Evolutionary conservation across 73 alveolate genomes (phyloP), one percentile per base, ranked within the genome.

Genomic region (Stentor roeselii): DNA sequence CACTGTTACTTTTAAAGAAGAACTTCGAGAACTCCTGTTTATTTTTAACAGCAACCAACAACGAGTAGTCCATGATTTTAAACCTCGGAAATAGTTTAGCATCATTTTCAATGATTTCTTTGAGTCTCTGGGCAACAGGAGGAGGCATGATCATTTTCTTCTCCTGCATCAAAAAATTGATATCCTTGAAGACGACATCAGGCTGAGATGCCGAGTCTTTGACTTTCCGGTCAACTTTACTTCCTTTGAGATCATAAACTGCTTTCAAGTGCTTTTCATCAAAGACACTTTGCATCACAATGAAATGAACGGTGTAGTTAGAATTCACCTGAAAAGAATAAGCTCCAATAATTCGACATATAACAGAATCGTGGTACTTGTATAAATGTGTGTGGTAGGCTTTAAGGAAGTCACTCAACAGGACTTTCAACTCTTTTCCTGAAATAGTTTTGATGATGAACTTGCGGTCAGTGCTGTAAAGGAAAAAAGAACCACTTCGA

Each of bases 1-100:
- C 41, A n/a, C 0, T n/a, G 41, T 27, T 1, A 40, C 80, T 67
- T 67, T 0, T 32, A 67, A 21, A 67, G 34, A 30, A 67, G n/a
- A 30, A 21, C 80, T 50, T 50, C 67, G 67, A 50, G 21, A 11
- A 50, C 67, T 50, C 67, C 21, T 50, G 30, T 11, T 34, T 32
- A 21, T n/a, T 32, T 34, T 21, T 32, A 2, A 67, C 37, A 1
- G 41, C 80, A 2, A 67, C 41, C 1, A 67, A 40, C 80, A 67
- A 67, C 34, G 80, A 67, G 34, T 67, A 67, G 34, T 67, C 80
- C 80, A 67, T 67, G 34, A 67, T 67, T 21, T 67, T 34, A 21
- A 30, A 32, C 41, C 34, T 67, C n/a, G 42, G 21, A 2, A 67
- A 67, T 21, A 67, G 80, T 32, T 67, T 21, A 27, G 34, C 80